phyloP scores from a whole-genome alignment of 176 grass and related monocot genomes.

The Raddia distichophylla region DNA sequence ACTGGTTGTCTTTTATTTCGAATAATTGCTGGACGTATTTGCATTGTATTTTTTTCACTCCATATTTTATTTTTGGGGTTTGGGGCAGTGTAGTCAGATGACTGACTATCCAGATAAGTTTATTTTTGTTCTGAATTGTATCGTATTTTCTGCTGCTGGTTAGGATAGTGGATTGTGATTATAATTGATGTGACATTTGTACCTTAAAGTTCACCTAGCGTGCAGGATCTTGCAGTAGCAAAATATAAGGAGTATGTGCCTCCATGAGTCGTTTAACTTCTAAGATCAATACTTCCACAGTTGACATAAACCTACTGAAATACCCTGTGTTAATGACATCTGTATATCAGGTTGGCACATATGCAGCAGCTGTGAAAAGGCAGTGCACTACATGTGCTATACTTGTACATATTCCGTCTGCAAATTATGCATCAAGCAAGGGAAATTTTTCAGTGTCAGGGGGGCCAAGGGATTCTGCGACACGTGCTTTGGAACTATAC shows the following conservation, averaged over 20 bases:
- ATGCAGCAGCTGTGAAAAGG: constrained; percentile 92
- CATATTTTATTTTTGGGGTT: not conserved
- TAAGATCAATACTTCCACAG: not conserved
- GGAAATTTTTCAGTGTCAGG: constrained; percentile 88
- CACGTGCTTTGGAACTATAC: constrained; percentile 79
- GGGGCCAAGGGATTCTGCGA: constrained; percentile 93
- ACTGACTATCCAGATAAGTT: not conserved
- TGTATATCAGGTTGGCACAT: constrained; percentile 89
- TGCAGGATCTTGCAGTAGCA: not conserved
- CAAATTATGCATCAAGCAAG: constrained; percentile 75
- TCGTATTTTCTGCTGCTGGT: not conserved
- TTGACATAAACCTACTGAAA: not conserved
- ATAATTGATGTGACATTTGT: not conserved
- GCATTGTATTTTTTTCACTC: not conserved
- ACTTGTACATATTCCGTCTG: constrained; percentile 93
- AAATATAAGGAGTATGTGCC: not conserved
- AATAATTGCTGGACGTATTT: constrained; percentile 10
- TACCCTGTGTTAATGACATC: not conserved
- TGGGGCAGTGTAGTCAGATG: not conserved
- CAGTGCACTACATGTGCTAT: constrained; percentile 90
- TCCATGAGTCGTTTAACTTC: not conserved
- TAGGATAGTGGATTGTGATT: not conserved
- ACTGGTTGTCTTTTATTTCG: constrained; percentile 5
- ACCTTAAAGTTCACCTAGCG: not conserved
- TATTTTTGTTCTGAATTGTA: not conserved